These are phyloP conservation scores for Colletotrichum shisoi DNA, from an alignment of 2,329 filamentous ascomycete genomes.

Conservation along the genomic window DNA sequence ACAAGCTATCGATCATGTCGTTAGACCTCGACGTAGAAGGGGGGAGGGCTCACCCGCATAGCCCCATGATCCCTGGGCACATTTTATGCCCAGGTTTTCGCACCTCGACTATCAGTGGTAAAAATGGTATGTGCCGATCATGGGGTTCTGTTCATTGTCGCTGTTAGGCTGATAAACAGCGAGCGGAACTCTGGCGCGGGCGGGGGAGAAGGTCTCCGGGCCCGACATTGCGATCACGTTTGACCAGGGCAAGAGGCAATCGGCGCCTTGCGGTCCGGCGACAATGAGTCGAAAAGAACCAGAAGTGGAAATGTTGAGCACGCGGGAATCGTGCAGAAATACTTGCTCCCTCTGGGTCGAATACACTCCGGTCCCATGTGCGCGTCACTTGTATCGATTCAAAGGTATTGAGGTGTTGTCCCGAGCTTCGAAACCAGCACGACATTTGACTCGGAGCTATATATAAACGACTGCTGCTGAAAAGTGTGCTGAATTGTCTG, in stretches of 20 bases:
- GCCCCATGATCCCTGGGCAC: neutral
- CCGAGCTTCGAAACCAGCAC: too few species aligned
- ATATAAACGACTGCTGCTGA: too few species aligned
- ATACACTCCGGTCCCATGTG: neutral
- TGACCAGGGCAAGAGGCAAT: too few species aligned
- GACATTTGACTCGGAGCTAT: too few species aligned
- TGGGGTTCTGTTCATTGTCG: neutral
- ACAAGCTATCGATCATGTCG: neutral
- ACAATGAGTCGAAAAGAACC: neutral
- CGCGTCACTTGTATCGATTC: too few species aligned
- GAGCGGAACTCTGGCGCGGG: neutral
- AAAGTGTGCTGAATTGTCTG: too few species aligned
- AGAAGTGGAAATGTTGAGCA: neutral
- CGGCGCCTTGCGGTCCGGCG: neutral
- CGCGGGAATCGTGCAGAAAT: neutral
- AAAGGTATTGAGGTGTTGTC: too few species aligned
- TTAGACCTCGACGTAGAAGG: neutral
- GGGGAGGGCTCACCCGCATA: neutral
- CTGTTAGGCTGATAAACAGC: neutral
- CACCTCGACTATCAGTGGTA: neutral
- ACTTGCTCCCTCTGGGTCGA: too few species aligned
- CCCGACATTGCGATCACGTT: neutral
- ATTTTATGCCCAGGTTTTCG: neutral
- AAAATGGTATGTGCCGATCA: neutral
- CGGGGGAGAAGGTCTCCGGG: neutral